phyloP scores from a whole-genome alignment of 1,284 basidiomycete species.

The Ganoderma multipileum region DNA sequence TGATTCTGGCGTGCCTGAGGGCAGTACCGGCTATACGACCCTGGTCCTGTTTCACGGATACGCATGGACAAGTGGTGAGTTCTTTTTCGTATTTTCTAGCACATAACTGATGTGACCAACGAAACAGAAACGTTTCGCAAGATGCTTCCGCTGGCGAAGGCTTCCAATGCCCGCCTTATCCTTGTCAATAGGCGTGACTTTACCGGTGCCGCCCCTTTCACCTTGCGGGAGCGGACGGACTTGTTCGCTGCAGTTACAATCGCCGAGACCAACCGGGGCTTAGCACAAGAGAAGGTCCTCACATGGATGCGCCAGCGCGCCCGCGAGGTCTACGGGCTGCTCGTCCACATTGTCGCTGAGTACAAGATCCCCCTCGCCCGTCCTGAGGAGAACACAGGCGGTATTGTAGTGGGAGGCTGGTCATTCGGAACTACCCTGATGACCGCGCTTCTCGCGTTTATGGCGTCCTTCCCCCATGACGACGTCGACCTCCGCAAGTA shows the following conservation, averaged over 20 bases:
- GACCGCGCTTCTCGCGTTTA: slow-evolving; percentile 33
- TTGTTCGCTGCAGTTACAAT: slow-evolving; percentile 13
- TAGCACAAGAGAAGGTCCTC: neutral
- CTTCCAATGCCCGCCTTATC: slow-evolving; percentile 12
- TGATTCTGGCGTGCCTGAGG: slow-evolving; percentile 5
- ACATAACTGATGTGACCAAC: neutral
- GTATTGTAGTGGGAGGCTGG: slow-evolving; percentile 13
- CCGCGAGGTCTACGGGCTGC: no score
- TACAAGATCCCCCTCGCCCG: slow-evolving; percentile 25
- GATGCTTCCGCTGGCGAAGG: neutral
- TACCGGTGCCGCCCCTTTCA: neutral
- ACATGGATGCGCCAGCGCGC: no score
- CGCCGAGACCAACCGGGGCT: slow-evolving; percentile 5
- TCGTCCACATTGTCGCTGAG: slow-evolving; percentile 16
- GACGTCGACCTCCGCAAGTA: slow-evolving; percentile 23
- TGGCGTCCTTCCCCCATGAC: slow-evolving; percentile 25
- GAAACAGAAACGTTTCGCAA: neutral
- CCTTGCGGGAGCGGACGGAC: slow-evolving; percentile 25
- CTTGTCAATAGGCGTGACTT: slow-evolving; percentile 19
- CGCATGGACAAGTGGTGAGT: slow-evolving; percentile 34
- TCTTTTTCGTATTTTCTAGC: no score
- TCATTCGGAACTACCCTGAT: slow-evolving; percentile 17
- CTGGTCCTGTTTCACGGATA: slow-evolving; percentile 38
- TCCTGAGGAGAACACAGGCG: neutral
- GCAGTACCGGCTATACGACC: slow-evolving; percentile 30